Percentiles rank a stretch among this genome's conserved stretches.
Evolutionary conservation across 352 stramenopile species (phyloP).

Genomic region (Paralagenidium karlingii): DNA sequence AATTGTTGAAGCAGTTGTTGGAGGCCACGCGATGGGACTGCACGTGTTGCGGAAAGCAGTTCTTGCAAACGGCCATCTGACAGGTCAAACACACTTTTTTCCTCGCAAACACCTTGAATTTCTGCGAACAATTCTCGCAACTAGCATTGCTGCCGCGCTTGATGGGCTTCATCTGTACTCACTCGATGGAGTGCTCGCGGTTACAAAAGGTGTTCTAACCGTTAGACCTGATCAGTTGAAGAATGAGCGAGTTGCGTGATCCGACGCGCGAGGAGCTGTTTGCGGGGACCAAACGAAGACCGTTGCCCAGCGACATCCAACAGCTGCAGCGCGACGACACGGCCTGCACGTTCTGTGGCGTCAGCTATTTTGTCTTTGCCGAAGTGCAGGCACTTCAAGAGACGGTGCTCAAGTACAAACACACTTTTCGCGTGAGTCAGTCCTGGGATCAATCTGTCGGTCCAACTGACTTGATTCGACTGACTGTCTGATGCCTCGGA

Average conservation of each 20-base stretch:
- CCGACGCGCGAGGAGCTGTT: slow-evolving; percentile 62
- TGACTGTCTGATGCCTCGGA: too few species aligned
- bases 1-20: background rate
- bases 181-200: too few species aligned
- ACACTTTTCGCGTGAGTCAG: slow-evolving; percentile 34
- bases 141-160: too few species aligned
- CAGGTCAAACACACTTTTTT: slow-evolving; percentile 64
- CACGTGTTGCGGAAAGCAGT: slow-evolving; percentile 34
- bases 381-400: slow-evolving; percentile 67
- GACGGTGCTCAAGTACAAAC: slow-evolving; percentile 59
- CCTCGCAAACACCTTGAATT: slow-evolving; percentile 62
- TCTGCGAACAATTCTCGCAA: slow-evolving; percentile 61
- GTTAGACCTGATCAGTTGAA: too few species aligned
- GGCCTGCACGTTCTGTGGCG: slow-evolving; percentile 71
- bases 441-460: background rate
- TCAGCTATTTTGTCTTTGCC: slow-evolving; percentile 80
- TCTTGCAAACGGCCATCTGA: slow-evolving; percentile 36
- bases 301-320: slow-evolving; percentile 54
- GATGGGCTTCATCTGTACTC: too few species aligned
- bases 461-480: background rate
- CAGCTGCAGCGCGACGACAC: slow-evolving; percentile 53
- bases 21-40: slow-evolving; percentile 1
- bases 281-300: slow-evolving; percentile 33
- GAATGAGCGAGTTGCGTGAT: slow-evolving; percentile 44
- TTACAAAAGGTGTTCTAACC: too few species aligned